These are phyloP conservation scores for Chaetomium sp. DNA, from an alignment of 2,329 filamentous ascomycete genomes.

Conservation along the genomic window DNA sequence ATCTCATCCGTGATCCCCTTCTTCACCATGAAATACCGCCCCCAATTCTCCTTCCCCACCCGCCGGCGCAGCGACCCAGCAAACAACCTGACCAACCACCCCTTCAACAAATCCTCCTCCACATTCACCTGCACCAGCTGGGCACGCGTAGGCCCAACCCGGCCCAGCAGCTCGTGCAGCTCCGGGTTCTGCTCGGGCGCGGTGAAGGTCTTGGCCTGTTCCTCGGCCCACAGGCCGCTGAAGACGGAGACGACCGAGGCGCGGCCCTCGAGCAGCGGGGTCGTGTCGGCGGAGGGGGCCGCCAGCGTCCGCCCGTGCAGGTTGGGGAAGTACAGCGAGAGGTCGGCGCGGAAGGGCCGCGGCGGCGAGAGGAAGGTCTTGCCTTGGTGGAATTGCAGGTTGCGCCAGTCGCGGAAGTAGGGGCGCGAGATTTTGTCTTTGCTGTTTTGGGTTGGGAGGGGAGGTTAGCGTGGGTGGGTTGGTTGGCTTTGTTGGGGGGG, in stretches of 20 bases:
- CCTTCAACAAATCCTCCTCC: slow-evolving; percentile 75
- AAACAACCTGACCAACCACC: slow-evolving; percentile 60
- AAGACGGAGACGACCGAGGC: slow-evolving; percentile 80
- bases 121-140: slow-evolving; percentile 88
- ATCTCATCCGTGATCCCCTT: slow-evolving; percentile 62
- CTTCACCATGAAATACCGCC: slow-evolving; percentile 63
- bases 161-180: slow-evolving; percentile 63
- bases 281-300: slow-evolving; percentile 64
- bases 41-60: slow-evolving; percentile 57
- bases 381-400: slow-evolving; percentile 78
- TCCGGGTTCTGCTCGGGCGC: slow-evolving; percentile 66
- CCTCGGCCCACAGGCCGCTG: slow-evolving; percentile 81
- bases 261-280: slow-evolving; percentile 69
- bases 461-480: neutral
- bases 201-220: slow-evolving; percentile 74
- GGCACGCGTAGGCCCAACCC: slow-evolving; percentile 53
- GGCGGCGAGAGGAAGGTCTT: slow-evolving; percentile 90
- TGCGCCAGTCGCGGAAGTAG: slow-evolving; percentile 95
- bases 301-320: slow-evolving; percentile 76
- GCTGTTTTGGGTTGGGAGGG: slow-evolving; percentile 43
- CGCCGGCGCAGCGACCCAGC: slow-evolving; percentile 54
- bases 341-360: slow-evolving; percentile 78
- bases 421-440: slow-evolving; percentile 78
- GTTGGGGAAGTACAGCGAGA: slow-evolving; percentile 92
- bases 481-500: neutral